A percentile compares a stretch with the other conserved stretches of the same genome.
Conservation (phyloP, 202 grass and related monocot genomes). For the Digitaria exilis region DNA sequence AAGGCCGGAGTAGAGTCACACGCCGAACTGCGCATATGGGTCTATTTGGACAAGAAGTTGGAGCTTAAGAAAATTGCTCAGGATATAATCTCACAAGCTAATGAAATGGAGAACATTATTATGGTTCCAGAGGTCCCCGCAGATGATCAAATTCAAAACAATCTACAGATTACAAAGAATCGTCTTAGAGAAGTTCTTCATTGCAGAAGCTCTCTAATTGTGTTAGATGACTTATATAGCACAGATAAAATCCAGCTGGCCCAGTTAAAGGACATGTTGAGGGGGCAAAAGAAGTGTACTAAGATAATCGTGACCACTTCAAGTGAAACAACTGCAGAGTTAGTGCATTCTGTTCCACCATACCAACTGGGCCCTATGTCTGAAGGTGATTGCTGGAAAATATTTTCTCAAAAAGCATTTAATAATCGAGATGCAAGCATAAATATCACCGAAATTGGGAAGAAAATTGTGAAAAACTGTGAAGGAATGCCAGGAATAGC, state of each 20-base stretch:
- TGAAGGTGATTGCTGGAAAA: conserved; percentile 33
- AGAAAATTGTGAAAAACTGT: conserved; percentile 51
- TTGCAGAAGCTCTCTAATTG: conserved; percentile 38
- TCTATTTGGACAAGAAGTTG: conserved; percentile 31
- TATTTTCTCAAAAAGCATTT: conserved; percentile 57
- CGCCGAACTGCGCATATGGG: conserved; percentile 41
- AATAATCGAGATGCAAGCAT: background rate
- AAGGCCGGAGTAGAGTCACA: background rate
- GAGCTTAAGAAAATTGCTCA: conserved; percentile 29
- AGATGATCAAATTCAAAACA: background rate
- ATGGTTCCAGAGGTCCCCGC: background rate
- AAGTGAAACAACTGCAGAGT: conserved; percentile 28
- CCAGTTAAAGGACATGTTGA: conserved; percentile 28
- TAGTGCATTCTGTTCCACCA: conserved; percentile 23
- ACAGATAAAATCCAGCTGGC: conserved; percentile 17
- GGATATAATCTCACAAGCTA: conserved; percentile 35
- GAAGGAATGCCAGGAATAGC: conserved; percentile 51
- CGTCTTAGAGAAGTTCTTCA: conserved; percentile 2
- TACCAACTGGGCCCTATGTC: conserved; percentile 25
- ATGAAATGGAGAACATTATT: background rate
- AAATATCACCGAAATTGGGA: conserved; percentile 12
- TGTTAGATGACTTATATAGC: conserved; percentile 57
- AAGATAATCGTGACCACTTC: conserved; percentile 54
- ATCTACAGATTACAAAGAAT: conserved; percentile 18
- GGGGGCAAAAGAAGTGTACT: background rate